Percentiles rank a stretch among this genome's conserved stretches.
Conservation (phyloP, 73 alveolate genomes). For the Tetrahymena elliotti region DNA sequence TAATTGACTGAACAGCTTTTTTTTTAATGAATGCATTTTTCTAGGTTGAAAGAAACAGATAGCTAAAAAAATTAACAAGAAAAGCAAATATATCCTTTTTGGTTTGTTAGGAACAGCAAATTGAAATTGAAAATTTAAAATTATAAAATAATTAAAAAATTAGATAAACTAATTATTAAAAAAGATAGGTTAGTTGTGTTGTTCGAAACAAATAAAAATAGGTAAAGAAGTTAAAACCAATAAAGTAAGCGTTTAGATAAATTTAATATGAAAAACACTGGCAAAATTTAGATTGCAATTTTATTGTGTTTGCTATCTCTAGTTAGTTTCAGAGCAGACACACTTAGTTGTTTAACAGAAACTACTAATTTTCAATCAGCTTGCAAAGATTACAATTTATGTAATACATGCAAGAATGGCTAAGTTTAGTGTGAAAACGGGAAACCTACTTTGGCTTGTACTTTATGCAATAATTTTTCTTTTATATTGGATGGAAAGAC, state of each 20-base stretch:
- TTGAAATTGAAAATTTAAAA: background rate
- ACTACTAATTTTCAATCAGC: background rate
- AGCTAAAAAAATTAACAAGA: background rate
- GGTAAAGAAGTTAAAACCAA: background rate
- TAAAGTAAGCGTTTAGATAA: background rate
- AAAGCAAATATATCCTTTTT: background rate
- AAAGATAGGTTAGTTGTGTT: background rate
- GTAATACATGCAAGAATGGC: background rate
- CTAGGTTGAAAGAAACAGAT: background rate
- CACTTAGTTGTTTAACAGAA: background rate
- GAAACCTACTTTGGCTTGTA: background rate
- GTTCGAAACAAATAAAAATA: background rate
- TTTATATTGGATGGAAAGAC: background rate
- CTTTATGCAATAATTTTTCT: background rate
- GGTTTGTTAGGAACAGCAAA: background rate
- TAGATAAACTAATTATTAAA: background rate
- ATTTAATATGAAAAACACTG: background rate
- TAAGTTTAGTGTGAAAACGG: background rate
- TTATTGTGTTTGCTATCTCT: background rate
- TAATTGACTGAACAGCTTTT: background rate
- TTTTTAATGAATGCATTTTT: background rate
- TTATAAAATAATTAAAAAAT: too few species aligned
- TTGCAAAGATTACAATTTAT: background rate
- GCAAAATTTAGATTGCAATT: background rate
- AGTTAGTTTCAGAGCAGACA: background rate